These are phyloP conservation scores for Conoideocrella luteorostrata DNA, from an alignment of 2,329 filamentous ascomycete species.

Conservation along the genomic window DNA sequence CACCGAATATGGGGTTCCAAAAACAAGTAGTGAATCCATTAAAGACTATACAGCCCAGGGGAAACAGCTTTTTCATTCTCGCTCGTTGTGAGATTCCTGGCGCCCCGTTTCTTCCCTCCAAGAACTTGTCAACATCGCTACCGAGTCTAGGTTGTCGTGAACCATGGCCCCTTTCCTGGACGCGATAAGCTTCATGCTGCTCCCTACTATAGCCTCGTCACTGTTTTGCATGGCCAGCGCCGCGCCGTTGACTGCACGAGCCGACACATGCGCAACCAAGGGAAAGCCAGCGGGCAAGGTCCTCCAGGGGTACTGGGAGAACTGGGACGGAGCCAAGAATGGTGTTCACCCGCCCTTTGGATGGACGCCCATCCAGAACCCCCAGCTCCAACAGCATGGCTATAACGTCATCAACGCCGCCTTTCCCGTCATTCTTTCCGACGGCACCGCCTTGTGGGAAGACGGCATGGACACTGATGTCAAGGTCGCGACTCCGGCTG, in stretches of 20 bases:
- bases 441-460: constrained; percentile 26
- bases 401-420: constrained; percentile 30
- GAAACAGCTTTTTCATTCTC: no score
- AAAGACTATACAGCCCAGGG: no score
- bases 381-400: constrained; percentile 22
- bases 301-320: constrained; percentile 30
- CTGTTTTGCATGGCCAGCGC: not conserved
- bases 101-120: no score
- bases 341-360: constrained; percentile 27
- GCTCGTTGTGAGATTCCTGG: no score
- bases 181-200: not conserved
- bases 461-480: constrained; percentile 26
- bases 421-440: constrained; percentile 27
- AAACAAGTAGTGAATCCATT: no score
- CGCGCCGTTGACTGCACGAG: constrained; percentile 11
- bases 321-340: constrained; percentile 27
- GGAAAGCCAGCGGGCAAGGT: constrained; percentile 26
- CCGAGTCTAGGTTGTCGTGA: no score
- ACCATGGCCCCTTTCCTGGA: no score
- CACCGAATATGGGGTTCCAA: no score
- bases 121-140: no score
- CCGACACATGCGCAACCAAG: constrained; percentile 23
- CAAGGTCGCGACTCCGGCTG: constrained; percentile 22
- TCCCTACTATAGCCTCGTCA: not conserved
- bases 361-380: constrained; percentile 26